phyloP scores from a whole-genome alignment of 257 asterid genomes.

The Jacaranda mimosifolia region DNA sequence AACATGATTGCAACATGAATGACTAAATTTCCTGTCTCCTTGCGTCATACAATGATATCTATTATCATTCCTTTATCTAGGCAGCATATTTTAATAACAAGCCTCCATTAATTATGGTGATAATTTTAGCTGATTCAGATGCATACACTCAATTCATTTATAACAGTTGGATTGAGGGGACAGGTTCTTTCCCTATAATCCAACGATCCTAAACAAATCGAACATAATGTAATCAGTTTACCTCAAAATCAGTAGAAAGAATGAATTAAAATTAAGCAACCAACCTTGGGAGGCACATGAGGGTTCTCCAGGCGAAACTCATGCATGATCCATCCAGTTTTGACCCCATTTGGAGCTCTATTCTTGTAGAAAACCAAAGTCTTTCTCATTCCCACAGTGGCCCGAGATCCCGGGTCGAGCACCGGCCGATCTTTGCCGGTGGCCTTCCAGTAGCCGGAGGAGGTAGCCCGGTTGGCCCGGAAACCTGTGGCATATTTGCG shows the following conservation, averaged over 20 bases:
- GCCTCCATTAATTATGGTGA: too few relatives aligned
- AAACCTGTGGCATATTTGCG: slow-evolving; percentile 85
- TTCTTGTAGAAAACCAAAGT: slow-evolving; percentile 84
- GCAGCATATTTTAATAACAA: neutral
- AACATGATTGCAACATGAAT: slow-evolving; percentile 26
- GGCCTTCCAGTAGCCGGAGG: slow-evolving; percentile 92
- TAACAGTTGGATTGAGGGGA: too few relatives aligned
- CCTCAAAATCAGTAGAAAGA: neutral
- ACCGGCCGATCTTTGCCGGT: slow-evolving; percentile 84
- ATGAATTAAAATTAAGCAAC: neutral
- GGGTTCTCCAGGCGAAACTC: slow-evolving; percentile 91
- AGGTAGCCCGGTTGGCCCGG: slow-evolving; percentile 79
- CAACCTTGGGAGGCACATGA: slow-evolving; percentile 83
- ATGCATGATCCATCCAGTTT: slow-evolving; percentile 93
- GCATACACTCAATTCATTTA: too few relatives aligned
- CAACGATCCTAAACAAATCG: too few relatives aligned
- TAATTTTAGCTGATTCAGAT: too few relatives aligned
- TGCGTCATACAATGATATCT: neutral
- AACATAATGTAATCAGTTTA: too few relatives aligned
- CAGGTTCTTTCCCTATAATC: too few relatives aligned
- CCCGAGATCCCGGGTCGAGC: slow-evolving; percentile 49
- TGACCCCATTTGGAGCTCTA: slow-evolving; percentile 89
- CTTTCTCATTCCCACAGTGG: slow-evolving; percentile 83
- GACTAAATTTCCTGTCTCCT: slow-evolving; percentile 1
- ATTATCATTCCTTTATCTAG: neutral